A percentile compares a stretch with the other conserved stretches of the same genome.
phyloP scores from a whole-genome alignment of 2,329 filamentous ascomycete genomes.

The Pyrenophora seminiperda region DNA sequence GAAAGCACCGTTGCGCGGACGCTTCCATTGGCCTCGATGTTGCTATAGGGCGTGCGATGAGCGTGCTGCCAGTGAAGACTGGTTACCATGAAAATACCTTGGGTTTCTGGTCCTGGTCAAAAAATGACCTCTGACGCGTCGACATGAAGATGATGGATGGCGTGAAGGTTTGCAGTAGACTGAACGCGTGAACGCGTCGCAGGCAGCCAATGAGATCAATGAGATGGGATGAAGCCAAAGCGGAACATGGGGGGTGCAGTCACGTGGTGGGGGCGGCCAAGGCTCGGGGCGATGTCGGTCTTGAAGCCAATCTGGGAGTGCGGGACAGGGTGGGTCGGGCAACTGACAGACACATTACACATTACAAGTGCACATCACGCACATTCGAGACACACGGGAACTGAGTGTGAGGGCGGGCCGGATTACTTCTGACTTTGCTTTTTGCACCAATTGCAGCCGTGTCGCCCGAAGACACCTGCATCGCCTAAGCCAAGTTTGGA shows the following conservation, averaged over 20 bases:
- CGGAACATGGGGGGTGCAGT: constrained; percentile 7
- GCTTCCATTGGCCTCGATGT: constrained; percentile 45
- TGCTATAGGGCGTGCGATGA: constrained; percentile 24
- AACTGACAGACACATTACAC: constrained; percentile 4
- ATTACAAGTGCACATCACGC: not conserved
- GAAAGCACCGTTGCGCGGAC: constrained; percentile 36
- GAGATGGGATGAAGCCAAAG: constrained; percentile 6
- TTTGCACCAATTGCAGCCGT: constrained; percentile 15
- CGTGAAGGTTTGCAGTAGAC: constrained; percentile 5
- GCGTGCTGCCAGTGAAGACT: not conserved
- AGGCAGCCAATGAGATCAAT: constrained; percentile 12
- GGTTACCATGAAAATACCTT: constrained; percentile 41
- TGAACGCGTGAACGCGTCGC: constrained; percentile 25
- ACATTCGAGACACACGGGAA: not conserved
- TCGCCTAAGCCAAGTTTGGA: constrained; percentile 15
- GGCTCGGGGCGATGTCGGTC: constrained; percentile 7
- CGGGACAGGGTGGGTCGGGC: constrained; percentile 5
- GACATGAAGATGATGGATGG: constrained; percentile 46
- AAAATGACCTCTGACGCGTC: constrained; percentile 58
- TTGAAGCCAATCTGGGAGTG: not conserved
- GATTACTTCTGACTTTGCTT: constrained; percentile 11
- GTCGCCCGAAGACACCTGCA: constrained; percentile 21
- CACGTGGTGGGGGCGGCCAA: constrained; percentile 14
- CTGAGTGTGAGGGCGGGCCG: constrained; percentile 4
- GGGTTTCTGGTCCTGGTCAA: constrained; percentile 53